A percentile compares a stretch with the other conserved stretches of the same genome.
phyloP scores from a whole-genome alignment of 2,329 filamentous ascomycete genomes.

The Zymoseptoria brevis region DNA sequence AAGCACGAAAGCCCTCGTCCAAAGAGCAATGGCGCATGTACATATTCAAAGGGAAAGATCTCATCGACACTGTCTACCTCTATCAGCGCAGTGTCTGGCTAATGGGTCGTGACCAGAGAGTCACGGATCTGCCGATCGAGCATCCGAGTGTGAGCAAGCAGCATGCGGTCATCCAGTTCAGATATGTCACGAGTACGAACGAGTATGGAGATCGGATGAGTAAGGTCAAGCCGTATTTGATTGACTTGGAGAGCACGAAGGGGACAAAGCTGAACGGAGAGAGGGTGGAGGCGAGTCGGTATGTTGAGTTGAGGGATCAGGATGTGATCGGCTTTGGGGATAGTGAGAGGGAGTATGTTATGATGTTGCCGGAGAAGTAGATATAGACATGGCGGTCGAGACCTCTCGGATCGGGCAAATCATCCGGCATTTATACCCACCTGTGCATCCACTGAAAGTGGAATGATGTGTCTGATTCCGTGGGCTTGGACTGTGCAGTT shows the following conservation, averaged over 20 bases:
- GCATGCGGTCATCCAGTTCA: slow-evolving; percentile 91
- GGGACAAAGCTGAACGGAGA: slow-evolving; percentile 78
- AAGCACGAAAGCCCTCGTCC: slow-evolving; percentile 77
- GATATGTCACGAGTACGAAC: slow-evolving; percentile 72
- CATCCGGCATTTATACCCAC: no score
- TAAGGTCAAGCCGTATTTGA: slow-evolving; percentile 67
- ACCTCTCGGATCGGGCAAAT: no score
- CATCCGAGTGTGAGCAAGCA: slow-evolving; percentile 93
- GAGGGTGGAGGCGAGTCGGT: slow-evolving; percentile 64
- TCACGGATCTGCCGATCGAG: slow-evolving; percentile 77
- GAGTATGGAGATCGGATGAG: slow-evolving; percentile 80
- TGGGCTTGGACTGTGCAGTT: no score
- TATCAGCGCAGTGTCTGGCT: slow-evolving; percentile 79
- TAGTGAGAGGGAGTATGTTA: slow-evolving; percentile 87
- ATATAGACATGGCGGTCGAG: neutral
- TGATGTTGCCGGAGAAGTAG: slow-evolving; percentile 59
- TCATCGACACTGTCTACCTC: slow-evolving; percentile 75
- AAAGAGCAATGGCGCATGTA: slow-evolving; percentile 82
- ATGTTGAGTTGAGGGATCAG: slow-evolving; percentile 77
- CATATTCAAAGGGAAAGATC: slow-evolving; percentile 73
- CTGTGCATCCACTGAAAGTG: no score
- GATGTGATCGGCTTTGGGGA: slow-evolving; percentile 84
- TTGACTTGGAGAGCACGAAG: slow-evolving; percentile 90
- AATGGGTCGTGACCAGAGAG: slow-evolving; percentile 67
- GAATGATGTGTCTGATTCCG: no score